Conservation (phyloP, 257 asterid species). For the Nemophila menziesii region DNA sequence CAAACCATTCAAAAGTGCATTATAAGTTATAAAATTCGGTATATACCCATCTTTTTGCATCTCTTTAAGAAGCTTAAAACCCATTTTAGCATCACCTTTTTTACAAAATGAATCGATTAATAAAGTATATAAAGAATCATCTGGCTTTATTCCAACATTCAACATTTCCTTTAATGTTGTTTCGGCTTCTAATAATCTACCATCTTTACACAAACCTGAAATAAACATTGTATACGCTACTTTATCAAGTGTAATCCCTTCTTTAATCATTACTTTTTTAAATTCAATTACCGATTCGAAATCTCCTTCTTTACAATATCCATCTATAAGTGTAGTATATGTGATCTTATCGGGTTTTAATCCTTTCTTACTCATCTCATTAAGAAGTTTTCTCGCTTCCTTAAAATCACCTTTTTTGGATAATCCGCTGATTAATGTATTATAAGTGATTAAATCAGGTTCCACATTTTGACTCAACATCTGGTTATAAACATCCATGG, state of each 20-base stretch:
- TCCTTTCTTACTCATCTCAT: slow-evolving; percentile 51
- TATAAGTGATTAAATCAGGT: slow-evolving; percentile 73
- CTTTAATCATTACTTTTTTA: slow-evolving; percentile 37
- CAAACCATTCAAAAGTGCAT: slow-evolving; percentile 70
- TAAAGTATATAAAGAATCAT: slow-evolving; percentile 57
- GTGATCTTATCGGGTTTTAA: slow-evolving; percentile 81
- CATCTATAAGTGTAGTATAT: slow-evolving; percentile 60
- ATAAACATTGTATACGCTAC: slow-evolving; percentile 65
- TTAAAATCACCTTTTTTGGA: slow-evolving; percentile 58
- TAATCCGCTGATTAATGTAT: slow-evolving; percentile 57
- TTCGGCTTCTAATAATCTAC: slow-evolving; percentile 45
- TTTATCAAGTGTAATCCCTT: slow-evolving; percentile 45
- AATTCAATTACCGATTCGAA: slow-evolving; percentile 41
- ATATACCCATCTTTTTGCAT: slow-evolving; percentile 54
- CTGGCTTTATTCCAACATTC: slow-evolving; percentile 38
- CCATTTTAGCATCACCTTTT: slow-evolving; percentile 62
- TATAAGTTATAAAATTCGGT: slow-evolving; percentile 61
- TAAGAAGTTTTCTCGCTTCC: slow-evolving; percentile 38
- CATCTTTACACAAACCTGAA: slow-evolving; percentile 57
- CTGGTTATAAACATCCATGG: slow-evolving; percentile 42
- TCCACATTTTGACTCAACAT: slow-evolving; percentile 42
- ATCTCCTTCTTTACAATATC: slow-evolving; percentile 68
- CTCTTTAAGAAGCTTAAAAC: slow-evolving; percentile 52
- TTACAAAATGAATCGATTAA: slow-evolving; percentile 57
- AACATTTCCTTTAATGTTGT: slow-evolving; percentile 52